Evolutionary conservation across 192 early-diverging fungal genomes (phyloP).

Genomic region (Powellomyces hirtus): DNA sequence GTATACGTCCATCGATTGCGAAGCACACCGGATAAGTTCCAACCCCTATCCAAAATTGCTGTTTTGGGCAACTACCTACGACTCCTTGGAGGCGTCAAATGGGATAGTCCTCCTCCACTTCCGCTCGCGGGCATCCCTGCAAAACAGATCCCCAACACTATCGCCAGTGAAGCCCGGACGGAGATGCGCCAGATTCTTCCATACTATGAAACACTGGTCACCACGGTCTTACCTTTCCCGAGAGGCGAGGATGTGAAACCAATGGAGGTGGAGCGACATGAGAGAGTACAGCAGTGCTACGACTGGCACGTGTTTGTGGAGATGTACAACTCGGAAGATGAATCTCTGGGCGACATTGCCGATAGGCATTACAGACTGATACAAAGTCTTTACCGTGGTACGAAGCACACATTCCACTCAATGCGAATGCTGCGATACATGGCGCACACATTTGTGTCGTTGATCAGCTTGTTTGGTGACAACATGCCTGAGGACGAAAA

Average conservation of each 20-base stretch:
- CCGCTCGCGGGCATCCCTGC: conserved; percentile 11
- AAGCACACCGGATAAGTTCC: conserved; percentile 2
- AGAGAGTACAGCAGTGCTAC: conserved; percentile 38
- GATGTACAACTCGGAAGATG: conserved; percentile 18
- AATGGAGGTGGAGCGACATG: conserved; percentile 21
- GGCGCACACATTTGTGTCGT: conserved; percentile 42
- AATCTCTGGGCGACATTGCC: conserved; percentile 33
- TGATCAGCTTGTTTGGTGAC: conserved; percentile 40
- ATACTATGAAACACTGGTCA: conserved; percentile 46
- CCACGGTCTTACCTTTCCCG: conserved; percentile 38
- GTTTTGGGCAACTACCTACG: conserved; percentile 23
- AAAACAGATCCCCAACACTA: not conserved
- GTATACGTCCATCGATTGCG: conserved; percentile 5
- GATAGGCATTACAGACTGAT: conserved; percentile 45
- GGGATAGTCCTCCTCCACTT: not conserved
- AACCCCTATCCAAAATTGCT: conserved; percentile 20
- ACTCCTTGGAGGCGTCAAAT: not conserved
- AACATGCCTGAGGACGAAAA: conserved; percentile 41
- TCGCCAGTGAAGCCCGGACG: not conserved
- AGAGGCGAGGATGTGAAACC: conserved; percentile 33
- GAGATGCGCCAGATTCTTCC: conserved; percentile 34
- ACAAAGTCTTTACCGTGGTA: conserved; percentile 52
- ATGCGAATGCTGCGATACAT: conserved; percentile 49
- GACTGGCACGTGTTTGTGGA: conserved; percentile 44
- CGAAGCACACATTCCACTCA: conserved; percentile 51